phyloP scores from a whole-genome alignment of 768 basidiomycete species.

The Russula virescens region DNA sequence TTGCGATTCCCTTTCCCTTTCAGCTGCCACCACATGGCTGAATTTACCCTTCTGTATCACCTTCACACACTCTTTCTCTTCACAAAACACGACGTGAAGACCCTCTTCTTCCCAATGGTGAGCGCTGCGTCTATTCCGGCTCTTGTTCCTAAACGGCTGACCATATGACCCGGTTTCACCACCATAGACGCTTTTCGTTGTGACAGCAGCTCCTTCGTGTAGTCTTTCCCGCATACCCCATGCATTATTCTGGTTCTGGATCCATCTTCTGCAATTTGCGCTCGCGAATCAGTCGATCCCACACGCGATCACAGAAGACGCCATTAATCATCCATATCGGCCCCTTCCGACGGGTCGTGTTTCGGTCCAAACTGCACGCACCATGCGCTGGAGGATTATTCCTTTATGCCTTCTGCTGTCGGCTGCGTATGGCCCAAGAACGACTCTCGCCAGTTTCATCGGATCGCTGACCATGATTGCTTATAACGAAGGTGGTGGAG shows the following conservation, averaged over 20 bases:
- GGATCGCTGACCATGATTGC: slow-evolving; percentile 22
- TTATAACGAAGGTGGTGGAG: slow-evolving; percentile 29
- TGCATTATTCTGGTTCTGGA: slow-evolving; percentile 30
- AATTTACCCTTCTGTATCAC: background rate
- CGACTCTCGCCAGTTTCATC: slow-evolving; percentile 19
- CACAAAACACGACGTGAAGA: slow-evolving; percentile 28
- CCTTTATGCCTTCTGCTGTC: slow-evolving; percentile 28
- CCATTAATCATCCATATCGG: slow-evolving; percentile 30
- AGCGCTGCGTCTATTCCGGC: background rate
- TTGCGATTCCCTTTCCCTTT: background rate
- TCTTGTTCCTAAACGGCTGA: background rate
- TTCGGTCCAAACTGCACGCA: slow-evolving; percentile 21
- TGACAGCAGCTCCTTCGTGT: slow-evolving; percentile 16
- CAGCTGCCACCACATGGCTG: background rate
- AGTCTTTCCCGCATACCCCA: slow-evolving; percentile 12
- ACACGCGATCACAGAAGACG: slow-evolving; percentile 27
- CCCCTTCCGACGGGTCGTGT: slow-evolving; percentile 32
- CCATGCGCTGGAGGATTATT: slow-evolving; percentile 30
- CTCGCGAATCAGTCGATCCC: slow-evolving; percentile 31
- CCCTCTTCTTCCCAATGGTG: slow-evolving; percentile 26
- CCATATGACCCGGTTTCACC: background rate
- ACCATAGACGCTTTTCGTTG: slow-evolving; percentile 19
- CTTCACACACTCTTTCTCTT: slow-evolving; percentile 26
- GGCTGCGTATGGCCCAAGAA: slow-evolving; percentile 21
- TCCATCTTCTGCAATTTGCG: slow-evolving; percentile 30